Evolutionary conservation across 345 rosid species (phyloP), one percentile per base, ranked within the genome.

Genomic region (Euclidium syriacum): DNA sequence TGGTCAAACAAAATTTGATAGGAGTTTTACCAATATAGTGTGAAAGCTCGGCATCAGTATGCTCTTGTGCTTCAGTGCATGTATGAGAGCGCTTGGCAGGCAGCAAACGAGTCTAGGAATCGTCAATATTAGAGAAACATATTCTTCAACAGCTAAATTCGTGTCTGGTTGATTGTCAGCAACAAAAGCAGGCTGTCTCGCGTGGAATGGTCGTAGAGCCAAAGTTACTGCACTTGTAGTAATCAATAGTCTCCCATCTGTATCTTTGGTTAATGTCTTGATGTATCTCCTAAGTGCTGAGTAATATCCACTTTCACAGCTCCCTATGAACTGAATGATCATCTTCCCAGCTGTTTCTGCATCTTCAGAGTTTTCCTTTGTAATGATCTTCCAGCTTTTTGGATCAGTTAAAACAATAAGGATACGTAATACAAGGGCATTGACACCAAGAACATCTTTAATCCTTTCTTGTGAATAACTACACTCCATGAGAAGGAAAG

Each of bases 61-160:
- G 70, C 85, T 81, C 52, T 72, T 82, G 79, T 92, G 96, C 84
- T 85, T 92, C 76, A 92, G 68, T 54, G 96, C 95, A 68, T 85
- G 90, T 49, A 81, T 32, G 53, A 92, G 88, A 78, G 83, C 72
- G 53, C 85, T 66, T 38, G 98, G 98, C 24, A 92, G 75, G 43
- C 82, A 84, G 66, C 78, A 78, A 73, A 77, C 58, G 7, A 92
- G 90, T 77, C 76, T 76, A 40, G 98, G 98, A 70, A 84, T 77
- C 19, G 97, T 89, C 43, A 92, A 83, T 50, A 92, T 66, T 50
- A 64, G 72, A 64, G 79, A 60, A 61, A 81, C 76, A 78, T 77
- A 85, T 67, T 80, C 85, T 61, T 73, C 76, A 55, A 74, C 65
- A 52, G 87, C 86, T 76, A 58, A 59, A 63, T 62, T 53, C 32